Conservation (phyloP, 129 eudicot species). For the Escallonia herrerae region DNA sequence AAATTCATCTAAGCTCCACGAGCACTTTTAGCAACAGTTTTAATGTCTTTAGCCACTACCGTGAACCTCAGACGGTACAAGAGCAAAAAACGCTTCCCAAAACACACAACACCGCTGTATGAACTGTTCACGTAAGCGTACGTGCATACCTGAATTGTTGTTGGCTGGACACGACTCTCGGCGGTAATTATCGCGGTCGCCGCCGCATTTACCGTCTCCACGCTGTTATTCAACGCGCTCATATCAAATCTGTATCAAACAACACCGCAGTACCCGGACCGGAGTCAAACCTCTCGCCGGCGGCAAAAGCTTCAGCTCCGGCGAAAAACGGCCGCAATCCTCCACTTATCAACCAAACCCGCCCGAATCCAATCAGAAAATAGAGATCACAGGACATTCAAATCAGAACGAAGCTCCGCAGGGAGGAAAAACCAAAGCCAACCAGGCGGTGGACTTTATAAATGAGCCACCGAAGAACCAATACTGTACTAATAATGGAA, state of each 20-base stretch:
- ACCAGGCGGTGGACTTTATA: not conserved
- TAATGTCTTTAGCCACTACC: too few species aligned
- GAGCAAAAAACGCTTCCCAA: too few species aligned
- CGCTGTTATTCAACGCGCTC: slow-evolving; percentile 52
- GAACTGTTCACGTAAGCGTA: not conserved
- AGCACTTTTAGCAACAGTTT: too few species aligned
- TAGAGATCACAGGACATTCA: slow-evolving; percentile 11
- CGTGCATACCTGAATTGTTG: slow-evolving; percentile 55
- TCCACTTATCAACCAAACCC: not conserved
- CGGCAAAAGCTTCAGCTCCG: slow-evolving; percentile 1
- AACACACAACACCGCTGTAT: too few species aligned
- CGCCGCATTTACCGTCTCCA: slow-evolving; percentile 95
- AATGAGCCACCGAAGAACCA: not conserved
- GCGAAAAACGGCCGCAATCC: not conserved
- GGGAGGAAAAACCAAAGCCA: slow-evolving; percentile 14
- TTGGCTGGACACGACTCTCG: slow-evolving; percentile 81
- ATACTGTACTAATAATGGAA: too few species aligned
- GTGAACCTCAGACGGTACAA: too few species aligned
- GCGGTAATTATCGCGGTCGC: slow-evolving; percentile 91
- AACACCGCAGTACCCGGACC: not conserved
- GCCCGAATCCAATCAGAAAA: slow-evolving; percentile 14
- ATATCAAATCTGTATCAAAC: slow-evolving; percentile 22
- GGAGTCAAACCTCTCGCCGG: not conserved
- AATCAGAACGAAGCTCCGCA: not conserved
- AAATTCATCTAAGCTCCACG: too few species aligned